Evolutionary conservation across 192 early-diverging fungal genomes (phyloP).

Genomic region (Rhizoclosmatium globosum): DNA sequence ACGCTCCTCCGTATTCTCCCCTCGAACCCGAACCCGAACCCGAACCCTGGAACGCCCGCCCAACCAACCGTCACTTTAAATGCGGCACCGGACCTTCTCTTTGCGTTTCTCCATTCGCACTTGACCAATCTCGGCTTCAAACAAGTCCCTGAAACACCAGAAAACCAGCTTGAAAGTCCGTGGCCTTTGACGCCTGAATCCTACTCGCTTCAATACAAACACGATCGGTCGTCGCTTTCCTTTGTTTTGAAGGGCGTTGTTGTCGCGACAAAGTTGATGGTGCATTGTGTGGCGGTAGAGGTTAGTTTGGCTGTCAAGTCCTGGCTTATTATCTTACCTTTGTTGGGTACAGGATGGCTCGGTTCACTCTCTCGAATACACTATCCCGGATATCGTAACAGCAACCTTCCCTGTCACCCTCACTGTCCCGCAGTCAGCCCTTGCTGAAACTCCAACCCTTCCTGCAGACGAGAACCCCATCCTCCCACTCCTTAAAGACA

Average conservation of each 20-base stretch:
- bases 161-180: conserved; percentile 44
- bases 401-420: conserved; percentile 41
- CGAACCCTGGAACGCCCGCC: too few species aligned
- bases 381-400: conserved; percentile 33
- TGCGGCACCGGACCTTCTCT: neutral
- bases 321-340: neutral
- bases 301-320: conserved; percentile 47
- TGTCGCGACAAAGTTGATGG: conserved; percentile 66
- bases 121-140: neutral
- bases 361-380: conserved; percentile 47
- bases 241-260: conserved; percentile 74
- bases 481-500: conserved; percentile 17
- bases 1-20: too few species aligned
- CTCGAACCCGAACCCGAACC: too few species aligned
- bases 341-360: conserved; percentile 42
- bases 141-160: neutral
- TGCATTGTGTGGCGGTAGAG: conserved; percentile 73
- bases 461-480: conserved; percentile 26
- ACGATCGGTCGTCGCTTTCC: conserved; percentile 70
- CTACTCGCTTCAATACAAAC: conserved; percentile 71
- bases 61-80: too few species aligned
- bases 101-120: neutral
- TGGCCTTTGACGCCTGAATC: conserved; percentile 72
- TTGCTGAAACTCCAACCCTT: neutral
- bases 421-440: conserved; percentile 7